Evolutionary conservation across 345 rosid genomes (phyloP).

Genomic region (Camelina hispida): DNA sequence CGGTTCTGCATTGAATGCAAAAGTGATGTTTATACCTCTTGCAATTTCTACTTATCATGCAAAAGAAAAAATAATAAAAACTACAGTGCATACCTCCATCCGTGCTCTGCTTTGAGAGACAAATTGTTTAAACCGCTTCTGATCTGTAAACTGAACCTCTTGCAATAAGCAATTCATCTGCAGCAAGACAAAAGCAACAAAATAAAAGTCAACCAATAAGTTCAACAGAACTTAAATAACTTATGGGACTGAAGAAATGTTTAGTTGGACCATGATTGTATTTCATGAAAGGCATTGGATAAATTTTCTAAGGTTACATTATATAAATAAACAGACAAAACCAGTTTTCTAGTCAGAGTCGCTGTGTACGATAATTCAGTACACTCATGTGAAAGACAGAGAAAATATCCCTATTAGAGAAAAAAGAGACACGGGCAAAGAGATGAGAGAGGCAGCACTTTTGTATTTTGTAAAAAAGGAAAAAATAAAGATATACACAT

Average conservation of each 20-base stretch:
- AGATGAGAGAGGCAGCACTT: constrained; percentile 3
- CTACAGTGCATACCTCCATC: constrained; percentile 73
- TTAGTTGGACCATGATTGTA: neutral
- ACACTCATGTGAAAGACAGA: neutral
- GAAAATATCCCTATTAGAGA: constrained; percentile 7
- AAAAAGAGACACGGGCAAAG: neutral
- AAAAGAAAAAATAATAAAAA: constrained; percentile 4
- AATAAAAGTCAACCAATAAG: neutral
- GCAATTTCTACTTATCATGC: constrained; percentile 16
- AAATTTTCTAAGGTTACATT: constrained; percentile 1
- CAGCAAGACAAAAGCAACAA: constrained; percentile 15
- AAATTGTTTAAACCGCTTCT: constrained; percentile 95
- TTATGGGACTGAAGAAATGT: neutral
- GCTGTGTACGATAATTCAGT: constrained; percentile 3
- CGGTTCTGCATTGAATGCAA: constrained; percentile 62
- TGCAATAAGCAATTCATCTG: constrained; percentile 83
- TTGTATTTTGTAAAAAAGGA: constrained; percentile 4
- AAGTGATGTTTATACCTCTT: constrained; percentile 18
- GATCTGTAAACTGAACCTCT: constrained; percentile 95
- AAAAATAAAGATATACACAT: neutral
- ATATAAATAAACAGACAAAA: constrained; percentile 6
- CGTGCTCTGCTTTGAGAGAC: constrained; percentile 96
- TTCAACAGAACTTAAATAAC: constrained; percentile 1
- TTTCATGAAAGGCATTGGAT: constrained; percentile 3
- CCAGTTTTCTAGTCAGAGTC: constrained; percentile 11